Percentiles rank a stretch among this genome's conserved stretches.
phyloP scores from a whole-genome alignment of 2,329 filamentous ascomycete genomes.

The Chrysoporthe deuterocubensis region DNA sequence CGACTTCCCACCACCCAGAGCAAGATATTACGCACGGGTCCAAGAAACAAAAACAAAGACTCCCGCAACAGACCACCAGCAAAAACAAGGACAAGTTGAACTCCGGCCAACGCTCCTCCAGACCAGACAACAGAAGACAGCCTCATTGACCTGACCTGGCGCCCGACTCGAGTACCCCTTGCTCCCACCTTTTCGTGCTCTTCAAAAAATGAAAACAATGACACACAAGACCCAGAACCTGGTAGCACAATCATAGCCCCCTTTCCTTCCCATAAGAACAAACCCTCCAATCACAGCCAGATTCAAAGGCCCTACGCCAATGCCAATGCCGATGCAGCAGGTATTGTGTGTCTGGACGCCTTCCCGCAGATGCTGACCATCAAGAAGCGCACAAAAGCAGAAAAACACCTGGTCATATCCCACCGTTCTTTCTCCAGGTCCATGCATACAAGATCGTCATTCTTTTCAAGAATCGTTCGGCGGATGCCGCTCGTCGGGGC shows the following conservation, averaged over 20 bases:
- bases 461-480: slow-evolving; percentile 1
- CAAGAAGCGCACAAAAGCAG: slow-evolving; percentile 24
- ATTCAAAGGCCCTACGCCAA: slow-evolving; percentile 27
- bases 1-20: slow-evolving; percentile 8
- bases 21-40: slow-evolving; percentile 18
- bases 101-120: slow-evolving; percentile 27
- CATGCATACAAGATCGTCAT: slow-evolving; percentile 24
- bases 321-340: slow-evolving; percentile 30
- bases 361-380: slow-evolving; percentile 27
- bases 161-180: slow-evolving; percentile 28
- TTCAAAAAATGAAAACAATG: slow-evolving; percentile 3
- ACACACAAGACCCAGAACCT: neutral
- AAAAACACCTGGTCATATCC: slow-evolving; percentile 29
- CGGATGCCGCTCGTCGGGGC: neutral
- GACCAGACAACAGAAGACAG: slow-evolving; percentile 22
- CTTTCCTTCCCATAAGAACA: slow-evolving; percentile 4
- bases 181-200: slow-evolving; percentile 11
- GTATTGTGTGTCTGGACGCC: slow-evolving; percentile 31
- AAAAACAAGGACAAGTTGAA: slow-evolving; percentile 22
- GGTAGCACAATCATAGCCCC: neutral
- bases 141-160: slow-evolving; percentile 23
- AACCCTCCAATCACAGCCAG: slow-evolving; percentile 25
- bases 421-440: slow-evolving; percentile 26
- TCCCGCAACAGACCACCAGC: slow-evolving; percentile 17
- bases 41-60: neutral